phyloP scores from a whole-genome alignment of 75 land plant genomes.

The Sequoia sempervirens region DNA sequence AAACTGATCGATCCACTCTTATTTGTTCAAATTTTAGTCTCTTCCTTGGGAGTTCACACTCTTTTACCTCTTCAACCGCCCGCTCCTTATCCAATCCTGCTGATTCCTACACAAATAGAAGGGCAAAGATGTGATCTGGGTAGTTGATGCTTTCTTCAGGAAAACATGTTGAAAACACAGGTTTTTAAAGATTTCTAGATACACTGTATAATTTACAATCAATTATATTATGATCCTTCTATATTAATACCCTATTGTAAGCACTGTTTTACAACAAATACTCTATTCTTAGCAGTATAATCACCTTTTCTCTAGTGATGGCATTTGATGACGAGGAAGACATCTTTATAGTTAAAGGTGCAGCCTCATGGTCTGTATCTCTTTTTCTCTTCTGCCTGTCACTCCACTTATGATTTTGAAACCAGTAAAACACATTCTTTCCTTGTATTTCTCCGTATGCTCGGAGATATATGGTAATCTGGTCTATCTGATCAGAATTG shows the following conservation, averaged over 20 bases:
- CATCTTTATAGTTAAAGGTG: not conserved
- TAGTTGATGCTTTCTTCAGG: not conserved
- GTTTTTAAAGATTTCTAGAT: not conserved
- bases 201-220: not conserved
- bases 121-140: not conserved
- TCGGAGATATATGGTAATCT: not conserved
- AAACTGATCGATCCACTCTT: not conserved
- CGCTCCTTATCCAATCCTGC: not conserved
- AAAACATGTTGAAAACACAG: not conserved
- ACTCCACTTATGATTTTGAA: not conserved
- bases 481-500: not conserved
- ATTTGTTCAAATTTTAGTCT: not conserved
- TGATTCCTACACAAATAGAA: not conserved
- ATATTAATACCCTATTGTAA: not conserved
- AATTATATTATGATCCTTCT: not conserved
- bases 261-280: no score
- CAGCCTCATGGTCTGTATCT: not conserved
- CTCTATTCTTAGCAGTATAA: not conserved
- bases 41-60: not conserved
- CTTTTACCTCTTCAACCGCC: not conserved
- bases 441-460: not conserved
- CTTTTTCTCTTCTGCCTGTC: not conserved
- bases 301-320: not conserved
- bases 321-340: not conserved
- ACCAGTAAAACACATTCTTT: constrained; percentile 3